Evolutionary conservation across 148 eudicot genomes (phyloP), one percentile per base, ranked within the genome.

Genomic region (Pharnaceum exiguum): DNA sequence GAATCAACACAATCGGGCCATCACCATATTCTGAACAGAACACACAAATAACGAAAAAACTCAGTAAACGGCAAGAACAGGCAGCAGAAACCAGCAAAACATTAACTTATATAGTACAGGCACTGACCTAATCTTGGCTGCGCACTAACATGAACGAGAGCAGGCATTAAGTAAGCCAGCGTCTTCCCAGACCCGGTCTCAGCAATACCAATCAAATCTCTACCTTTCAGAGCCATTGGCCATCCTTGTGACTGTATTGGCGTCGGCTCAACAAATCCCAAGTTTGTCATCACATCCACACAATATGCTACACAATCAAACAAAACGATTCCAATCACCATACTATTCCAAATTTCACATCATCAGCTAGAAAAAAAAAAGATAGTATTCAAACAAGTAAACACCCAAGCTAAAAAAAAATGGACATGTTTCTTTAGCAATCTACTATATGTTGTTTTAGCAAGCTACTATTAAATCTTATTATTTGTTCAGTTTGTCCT

Each of bases 111-210:
- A 57, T 21, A 19, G 25, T 17, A 18, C 6, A 42, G 12, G 29
- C 55, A 78, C 86, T 35, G 16, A 93, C 99, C 96, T 64, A 89
- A 68, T 73, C 57, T 79, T 48, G 96, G 96, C 72, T 93, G 99
- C 28, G 96, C 96, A 66, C 78, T 76, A 39, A 89, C 89, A 55
- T 93, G 99, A 53, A 93, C 91, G 19, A 89, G 63, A 67, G 91
- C 96, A 46, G 99, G 99, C 37, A 89, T 51, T 79, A 93, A 64
- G 77, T 93, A 93, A 18, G 99, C 79, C 82, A 93, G 60, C 21
- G 99, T 93, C 75, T 93, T 93, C 46, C 99, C 99, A 54, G 99
- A 93, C 46, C 99, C 99, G 35, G 99, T 93, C 82, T 93, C 99
- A 5, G 99, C 99, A 73, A 93, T 86, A 55, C 99, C 99, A 71